Conservation (phyloP, 305 asterid species). For the Fraxinus platypoda region DNA sequence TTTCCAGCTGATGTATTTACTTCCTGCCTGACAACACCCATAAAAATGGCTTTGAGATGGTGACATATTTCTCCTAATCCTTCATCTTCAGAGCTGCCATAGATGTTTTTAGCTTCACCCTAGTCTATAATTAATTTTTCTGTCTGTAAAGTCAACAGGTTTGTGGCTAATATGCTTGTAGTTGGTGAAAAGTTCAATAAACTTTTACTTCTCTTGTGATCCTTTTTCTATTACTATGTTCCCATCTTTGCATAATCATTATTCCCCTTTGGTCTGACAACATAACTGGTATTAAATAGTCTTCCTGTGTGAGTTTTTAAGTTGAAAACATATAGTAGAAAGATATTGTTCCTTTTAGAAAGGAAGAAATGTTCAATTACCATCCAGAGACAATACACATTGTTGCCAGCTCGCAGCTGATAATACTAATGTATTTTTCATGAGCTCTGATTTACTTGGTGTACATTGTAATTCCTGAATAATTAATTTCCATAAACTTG, state of each 20-base stretch:
- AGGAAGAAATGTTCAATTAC: neutral
- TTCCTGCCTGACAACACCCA: conserved; percentile 97
- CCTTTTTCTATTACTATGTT: neutral
- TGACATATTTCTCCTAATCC: conserved; percentile 29
- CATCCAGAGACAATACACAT: neutral
- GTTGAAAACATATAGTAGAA: neutral
- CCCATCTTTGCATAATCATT: neutral
- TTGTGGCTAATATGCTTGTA: conserved; percentile 14
- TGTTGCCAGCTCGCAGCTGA: conserved; percentile 4
- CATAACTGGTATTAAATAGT: neutral
- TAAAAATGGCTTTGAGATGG: conserved; percentile 99
- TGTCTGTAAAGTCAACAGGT: conserved; percentile 1
- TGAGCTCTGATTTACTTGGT: neutral
- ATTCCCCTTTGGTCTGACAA: neutral
- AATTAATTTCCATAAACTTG: neutral
- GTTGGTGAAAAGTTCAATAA: conserved; percentile 7
- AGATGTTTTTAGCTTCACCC: neutral
- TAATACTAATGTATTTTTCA: neutral
- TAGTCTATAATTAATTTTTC: neutral
- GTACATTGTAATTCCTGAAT: neutral
- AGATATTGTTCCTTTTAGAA: neutral
- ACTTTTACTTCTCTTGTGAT: conserved; percentile 8
- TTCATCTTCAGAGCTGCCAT: conserved; percentile 27
- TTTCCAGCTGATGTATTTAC: conserved; percentile 98
- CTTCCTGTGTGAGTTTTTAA: neutral